Percentiles rank a stretch among this genome's conserved stretches.
Evolutionary conservation across 306 rosid genomes (phyloP).

Genomic region (Prunus mira): DNA sequence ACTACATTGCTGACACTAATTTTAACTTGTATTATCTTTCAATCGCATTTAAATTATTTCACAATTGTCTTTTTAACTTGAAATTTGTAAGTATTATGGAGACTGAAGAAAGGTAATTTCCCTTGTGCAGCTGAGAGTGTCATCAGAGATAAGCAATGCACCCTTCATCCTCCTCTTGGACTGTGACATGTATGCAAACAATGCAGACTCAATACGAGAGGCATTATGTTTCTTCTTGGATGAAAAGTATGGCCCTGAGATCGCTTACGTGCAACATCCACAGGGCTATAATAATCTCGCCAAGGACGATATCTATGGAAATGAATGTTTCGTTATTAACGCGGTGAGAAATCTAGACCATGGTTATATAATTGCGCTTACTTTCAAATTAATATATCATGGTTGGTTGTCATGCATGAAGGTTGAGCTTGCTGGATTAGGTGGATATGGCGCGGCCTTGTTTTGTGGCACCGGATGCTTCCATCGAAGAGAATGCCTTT

Average conservation of each 20-base stretch:
- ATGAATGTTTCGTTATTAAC: not conserved
- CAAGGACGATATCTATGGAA: conserved; percentile 44
- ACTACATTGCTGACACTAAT: not conserved
- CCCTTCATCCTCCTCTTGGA: conserved; percentile 66
- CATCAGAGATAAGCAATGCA: conserved; percentile 63
- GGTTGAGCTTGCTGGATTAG: conserved; percentile 50
- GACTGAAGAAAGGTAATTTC: not conserved
- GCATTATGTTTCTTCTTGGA: conserved; percentile 62
- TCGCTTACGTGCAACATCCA: conserved; percentile 59
- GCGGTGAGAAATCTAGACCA: conserved; percentile 23
- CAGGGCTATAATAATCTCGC: conserved; percentile 44
- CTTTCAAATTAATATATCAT: conserved; percentile 1
- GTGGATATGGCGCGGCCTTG: conserved; percentile 52
- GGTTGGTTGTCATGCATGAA: conserved; percentile 15
- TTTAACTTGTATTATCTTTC: not conserved
- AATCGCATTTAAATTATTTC: too few relatives aligned
- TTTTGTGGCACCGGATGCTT: conserved; percentile 73
- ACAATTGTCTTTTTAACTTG: too few relatives aligned
- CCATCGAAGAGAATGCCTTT: conserved; percentile 61
- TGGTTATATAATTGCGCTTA: not conserved
- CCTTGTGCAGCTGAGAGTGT: conserved; percentile 53
- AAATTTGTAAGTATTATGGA: too few relatives aligned
- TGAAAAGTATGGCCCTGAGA: conserved; percentile 44
- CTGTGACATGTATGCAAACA: conserved; percentile 67
- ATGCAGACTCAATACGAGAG: conserved; percentile 43